These are phyloP conservation scores for Zygnema circumcarinatum DNA, from an alignment of 139 green algal species.

Conservation along the genomic window DNA sequence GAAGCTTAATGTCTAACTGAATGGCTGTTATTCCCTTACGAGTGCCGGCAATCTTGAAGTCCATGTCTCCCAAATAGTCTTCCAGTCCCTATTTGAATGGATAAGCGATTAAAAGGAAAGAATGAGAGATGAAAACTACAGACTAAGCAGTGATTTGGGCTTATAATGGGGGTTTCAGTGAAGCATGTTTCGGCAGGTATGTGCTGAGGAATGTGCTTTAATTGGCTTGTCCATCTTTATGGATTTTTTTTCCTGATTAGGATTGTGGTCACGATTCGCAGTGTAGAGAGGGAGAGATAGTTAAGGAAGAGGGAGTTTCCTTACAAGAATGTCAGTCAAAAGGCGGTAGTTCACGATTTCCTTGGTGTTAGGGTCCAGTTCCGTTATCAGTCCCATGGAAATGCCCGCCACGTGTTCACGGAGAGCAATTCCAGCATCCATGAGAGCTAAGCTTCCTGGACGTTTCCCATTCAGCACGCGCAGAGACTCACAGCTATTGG, in stretches of 20 bases:
- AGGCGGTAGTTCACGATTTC: constrained; percentile 63
- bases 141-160: neutral
- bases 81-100: constrained; percentile 83
- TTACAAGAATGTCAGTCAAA: constrained; percentile 91
- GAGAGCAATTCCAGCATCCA: constrained; percentile 94
- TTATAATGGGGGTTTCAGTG: too few relatives aligned
- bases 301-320: neutral
- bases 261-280: neutral
- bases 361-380: constrained; percentile 66
- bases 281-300: neutral
- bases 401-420: constrained; percentile 86
- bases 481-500: too few relatives aligned
- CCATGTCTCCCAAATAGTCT: constrained; percentile 97
- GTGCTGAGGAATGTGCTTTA: constrained; percentile 4
- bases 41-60: constrained; percentile 93
- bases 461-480: neutral
- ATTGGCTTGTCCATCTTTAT: too few relatives aligned
- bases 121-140: too few relatives aligned
- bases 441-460: constrained; percentile 84
- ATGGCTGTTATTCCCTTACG: constrained; percentile 85
- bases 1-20: constrained; percentile 92
- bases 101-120: too few relatives aligned
- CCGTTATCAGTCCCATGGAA: constrained; percentile 94
- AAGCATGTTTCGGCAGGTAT: too few relatives aligned
- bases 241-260: too few relatives aligned